Evolutionary conservation across 2,329 filamentous ascomycete species (phyloP).

Genomic region (Davidsoniella australis): DNA sequence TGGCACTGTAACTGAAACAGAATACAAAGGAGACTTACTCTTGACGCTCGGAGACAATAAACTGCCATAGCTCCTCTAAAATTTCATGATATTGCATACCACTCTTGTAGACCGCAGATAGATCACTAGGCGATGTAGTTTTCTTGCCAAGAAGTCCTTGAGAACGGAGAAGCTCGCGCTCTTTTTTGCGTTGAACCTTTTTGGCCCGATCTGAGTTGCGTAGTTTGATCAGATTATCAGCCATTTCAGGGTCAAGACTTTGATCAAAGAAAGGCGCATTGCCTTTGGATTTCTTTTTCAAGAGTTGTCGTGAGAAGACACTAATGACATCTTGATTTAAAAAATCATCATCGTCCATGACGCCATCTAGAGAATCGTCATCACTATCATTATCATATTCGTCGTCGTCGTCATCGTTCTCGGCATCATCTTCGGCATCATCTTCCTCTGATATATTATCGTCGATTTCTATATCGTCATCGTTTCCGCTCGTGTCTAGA

Average conservation of each 20-base stretch:
- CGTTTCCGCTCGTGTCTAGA: not conserved
- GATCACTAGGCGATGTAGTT: constrained; percentile 55
- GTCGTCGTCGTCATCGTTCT: not conserved
- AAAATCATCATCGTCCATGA: constrained; percentile 1
- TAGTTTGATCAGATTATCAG: constrained; percentile 37
- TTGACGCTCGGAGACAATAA: constrained; percentile 45
- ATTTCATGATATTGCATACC: constrained; percentile 34
- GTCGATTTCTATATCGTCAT: constrained; percentile 29
- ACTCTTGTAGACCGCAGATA: constrained; percentile 32
- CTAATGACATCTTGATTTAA: constrained; percentile 8
- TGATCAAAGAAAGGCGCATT: constrained; percentile 4
- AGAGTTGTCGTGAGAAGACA: constrained; percentile 1
- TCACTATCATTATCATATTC: not conserved
- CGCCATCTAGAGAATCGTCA: not conserved
- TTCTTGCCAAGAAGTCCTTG: constrained; percentile 49
- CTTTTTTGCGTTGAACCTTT: constrained; percentile 53
- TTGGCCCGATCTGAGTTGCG: constrained; percentile 53
- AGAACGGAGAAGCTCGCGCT: constrained; percentile 50
- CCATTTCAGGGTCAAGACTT: constrained; percentile 49
- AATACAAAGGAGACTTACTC: constrained; percentile 33
- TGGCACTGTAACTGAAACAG: not conserved
- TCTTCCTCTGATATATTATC: not conserved
- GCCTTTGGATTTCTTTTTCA: constrained; percentile 1
- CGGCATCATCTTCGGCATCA: not conserved
- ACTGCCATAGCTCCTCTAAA: constrained; percentile 52